Base-by-base conservation (phyloP, 208 protist species). In the Acanthamoeba royreba region DNA sequence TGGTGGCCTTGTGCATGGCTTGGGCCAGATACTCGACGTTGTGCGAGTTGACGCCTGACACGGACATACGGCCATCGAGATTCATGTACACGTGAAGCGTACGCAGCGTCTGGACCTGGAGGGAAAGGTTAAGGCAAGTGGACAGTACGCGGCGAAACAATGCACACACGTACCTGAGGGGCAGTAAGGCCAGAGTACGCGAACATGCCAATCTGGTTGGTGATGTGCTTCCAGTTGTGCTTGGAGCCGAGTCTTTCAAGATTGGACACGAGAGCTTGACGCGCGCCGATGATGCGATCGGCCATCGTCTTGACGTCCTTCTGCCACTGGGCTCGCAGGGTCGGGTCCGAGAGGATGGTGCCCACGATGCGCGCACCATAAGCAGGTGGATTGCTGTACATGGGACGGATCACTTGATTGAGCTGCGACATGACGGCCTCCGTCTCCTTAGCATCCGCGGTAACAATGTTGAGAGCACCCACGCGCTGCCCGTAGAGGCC, bases 181-280 rank as follows among this genome's bases (percentile, higher is more conserved):
- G 89, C n/a, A 22, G 89, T 93, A n/a, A 93, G 52, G 40, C 89
- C 89, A 9, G 47, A 72, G 95, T 98, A 99, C 72, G 98, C 99
- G 95, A 99, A 99, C 99, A 99, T 99, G 94, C 99, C 99, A 61
- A 99, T 99, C 97, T 99, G 99, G 9, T 97, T 96, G 58, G 98
- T 97, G 52, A 99, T 98, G 95, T 99, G 99, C 22, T 96, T 95
- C 99, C 99, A 99, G n/a, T 74, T 97, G 55, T 98, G 22, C 66
- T 79, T 93, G 28, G 89, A 93, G 61, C 89, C 89, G 28, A 85
- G 49, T 1, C 15, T 45, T 45, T 93, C 47, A 25, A 93, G 52
- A 31, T 93, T 79, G 45, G 38, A 33, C n/a, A 85, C 66, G 19
- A 93, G 72, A 8, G 58, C 47, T 4, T 55, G 53, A 22, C 87